These are phyloP conservation scores for Ogataea minuta DNA, from an alignment of 805 yeast genomes.

Conservation along the genomic window DNA sequence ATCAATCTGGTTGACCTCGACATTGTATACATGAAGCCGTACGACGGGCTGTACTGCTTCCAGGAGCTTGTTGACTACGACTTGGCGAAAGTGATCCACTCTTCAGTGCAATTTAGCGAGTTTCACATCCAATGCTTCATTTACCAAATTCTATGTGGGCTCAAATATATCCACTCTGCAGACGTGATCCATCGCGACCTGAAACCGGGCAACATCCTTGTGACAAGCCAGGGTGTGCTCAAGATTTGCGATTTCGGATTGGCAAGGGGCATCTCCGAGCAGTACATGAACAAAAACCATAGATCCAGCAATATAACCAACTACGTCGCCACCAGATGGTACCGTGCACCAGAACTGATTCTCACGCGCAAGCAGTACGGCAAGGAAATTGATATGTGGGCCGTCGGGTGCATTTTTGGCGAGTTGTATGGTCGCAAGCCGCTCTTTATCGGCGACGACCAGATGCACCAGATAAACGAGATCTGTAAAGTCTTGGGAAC, in stretches of 20 bases:
- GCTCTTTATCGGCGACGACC: slow-evolving; percentile 72
- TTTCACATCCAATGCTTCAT: slow-evolving; percentile 73
- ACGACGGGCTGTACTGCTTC: slow-evolving; percentile 84
- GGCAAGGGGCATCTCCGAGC: slow-evolving; percentile 65
- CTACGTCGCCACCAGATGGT: slow-evolving; percentile 95
- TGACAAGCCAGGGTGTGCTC: slow-evolving; percentile 67
- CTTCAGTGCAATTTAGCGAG: slow-evolving; percentile 75
- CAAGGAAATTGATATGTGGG: slow-evolving; percentile 86
- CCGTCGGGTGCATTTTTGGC: slow-evolving; percentile 85
- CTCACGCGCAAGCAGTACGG: slow-evolving; percentile 57
- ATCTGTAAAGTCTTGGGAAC: slow-evolving; percentile 70
- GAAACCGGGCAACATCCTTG: slow-evolving; percentile 86
- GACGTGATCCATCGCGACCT: slow-evolving; percentile 90
- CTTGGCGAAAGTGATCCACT: slow-evolving; percentile 75
- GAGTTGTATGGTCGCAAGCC: slow-evolving; percentile 83
- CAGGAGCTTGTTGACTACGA: slow-evolving; percentile 86
- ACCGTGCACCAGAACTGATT: slow-evolving; percentile 89
- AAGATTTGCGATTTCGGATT: slow-evolving; percentile 94
- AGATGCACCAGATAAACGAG: slow-evolving; percentile 65
- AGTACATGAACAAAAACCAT: slow-evolving; percentile 31
- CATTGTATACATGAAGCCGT: slow-evolving; percentile 60
- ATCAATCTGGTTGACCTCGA: slow-evolving; percentile 74
- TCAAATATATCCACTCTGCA: slow-evolving; percentile 87
- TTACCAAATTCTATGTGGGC: slow-evolving; percentile 82
- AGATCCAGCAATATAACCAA: slow-evolving; percentile 57